Evolutionary conservation across 2,329 filamentous ascomycete species (phyloP).

Genomic region (Colletotrichum lini): DNA sequence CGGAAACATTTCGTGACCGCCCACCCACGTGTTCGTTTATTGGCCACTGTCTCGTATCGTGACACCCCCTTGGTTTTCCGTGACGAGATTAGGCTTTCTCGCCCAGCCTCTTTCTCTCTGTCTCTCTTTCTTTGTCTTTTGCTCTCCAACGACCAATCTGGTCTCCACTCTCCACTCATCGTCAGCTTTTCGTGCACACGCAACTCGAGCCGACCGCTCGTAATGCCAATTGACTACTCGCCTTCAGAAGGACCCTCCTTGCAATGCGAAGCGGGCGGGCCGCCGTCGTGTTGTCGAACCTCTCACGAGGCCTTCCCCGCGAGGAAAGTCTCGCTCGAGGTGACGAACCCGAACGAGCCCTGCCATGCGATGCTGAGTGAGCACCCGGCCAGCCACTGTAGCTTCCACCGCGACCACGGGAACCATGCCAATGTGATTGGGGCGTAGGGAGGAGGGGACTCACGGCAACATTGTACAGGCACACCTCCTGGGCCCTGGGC

Average conservation of each 20-base stretch:
- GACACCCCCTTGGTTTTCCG: not conserved
- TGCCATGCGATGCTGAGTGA: conserved; percentile 20
- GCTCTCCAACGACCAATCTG: not conserved
- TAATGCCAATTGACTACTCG: not conserved
- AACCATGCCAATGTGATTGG: not conserved
- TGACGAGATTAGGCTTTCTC: not conserved
- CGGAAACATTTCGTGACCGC: conserved; percentile 1
- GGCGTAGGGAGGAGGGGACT: not conserved
- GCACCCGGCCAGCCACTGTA: not conserved
- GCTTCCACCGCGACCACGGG: not conserved
- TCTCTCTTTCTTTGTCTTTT: no score
- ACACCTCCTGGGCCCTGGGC: conserved; percentile 34
- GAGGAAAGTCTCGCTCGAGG: conserved; percentile 24
- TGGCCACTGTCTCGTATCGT: conserved; percentile 19
- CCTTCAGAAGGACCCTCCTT: not conserved
- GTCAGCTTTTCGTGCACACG: not conserved
- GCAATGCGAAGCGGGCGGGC: not conserved
- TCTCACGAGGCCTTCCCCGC: conserved; percentile 27
- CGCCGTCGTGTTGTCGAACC: not conserved
- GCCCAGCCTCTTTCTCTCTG: not conserved
- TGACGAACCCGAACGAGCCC: conserved; percentile 39
- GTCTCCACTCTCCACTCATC: not conserved
- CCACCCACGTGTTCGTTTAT: conserved; percentile 8
- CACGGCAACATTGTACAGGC: conserved; percentile 35
- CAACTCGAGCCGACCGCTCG: not conserved